phyloP scores from a whole-genome alignment of 805 yeast species.

The Groenewaldozyma tartarivorans region DNA sequence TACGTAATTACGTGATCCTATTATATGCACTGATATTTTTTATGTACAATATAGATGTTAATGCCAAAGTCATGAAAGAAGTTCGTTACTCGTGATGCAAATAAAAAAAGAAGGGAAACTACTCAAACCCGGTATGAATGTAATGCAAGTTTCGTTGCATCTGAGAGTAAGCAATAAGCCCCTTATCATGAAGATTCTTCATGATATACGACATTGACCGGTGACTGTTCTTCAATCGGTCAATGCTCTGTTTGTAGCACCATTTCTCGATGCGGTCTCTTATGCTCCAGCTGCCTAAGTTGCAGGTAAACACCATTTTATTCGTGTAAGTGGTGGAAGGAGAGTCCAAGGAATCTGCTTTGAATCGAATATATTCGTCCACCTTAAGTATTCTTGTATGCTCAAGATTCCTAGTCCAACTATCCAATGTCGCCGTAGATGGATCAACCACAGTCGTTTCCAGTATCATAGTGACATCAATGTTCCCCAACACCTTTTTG shows the following conservation, averaged over 20 bases:
- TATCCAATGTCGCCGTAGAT: slow-evolving; percentile 37
- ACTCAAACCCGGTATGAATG: not conserved
- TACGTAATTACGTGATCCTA: too few relatives aligned
- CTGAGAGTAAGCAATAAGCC: slow-evolving; percentile 13
- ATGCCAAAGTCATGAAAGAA: too few relatives aligned
- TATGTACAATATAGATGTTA: too few relatives aligned
- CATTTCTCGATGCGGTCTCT: slow-evolving; percentile 71
- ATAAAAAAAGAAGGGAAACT: not conserved
- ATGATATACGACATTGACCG: slow-evolving; percentile 72
- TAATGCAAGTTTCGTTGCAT: slow-evolving; percentile 7
- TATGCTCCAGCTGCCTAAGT: slow-evolving; percentile 52
- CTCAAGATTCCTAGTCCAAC: slow-evolving; percentile 77
- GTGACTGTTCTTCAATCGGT: slow-evolving; percentile 56
- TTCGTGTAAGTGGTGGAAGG: slow-evolving; percentile 40
- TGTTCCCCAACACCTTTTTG: slow-evolving; percentile 60
- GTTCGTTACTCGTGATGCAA: not conserved
- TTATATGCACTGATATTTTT: too few relatives aligned
- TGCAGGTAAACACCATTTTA: slow-evolving; percentile 61
- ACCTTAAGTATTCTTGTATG: slow-evolving; percentile 69
- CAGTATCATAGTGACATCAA: slow-evolving; percentile 68
- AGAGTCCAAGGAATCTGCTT: slow-evolving; percentile 13
- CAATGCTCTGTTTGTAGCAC: slow-evolving; percentile 63
- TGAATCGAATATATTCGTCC: slow-evolving; percentile 64
- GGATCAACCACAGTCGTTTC: slow-evolving; percentile 74
- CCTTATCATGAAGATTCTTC: slow-evolving; percentile 38